Percentiles rank a stretch among this genome's conserved stretches.
These are phyloP conservation scores for Symbiodinium pilosum DNA, from an alignment of 73 alveolate species.

Conservation along the genomic window DNA sequence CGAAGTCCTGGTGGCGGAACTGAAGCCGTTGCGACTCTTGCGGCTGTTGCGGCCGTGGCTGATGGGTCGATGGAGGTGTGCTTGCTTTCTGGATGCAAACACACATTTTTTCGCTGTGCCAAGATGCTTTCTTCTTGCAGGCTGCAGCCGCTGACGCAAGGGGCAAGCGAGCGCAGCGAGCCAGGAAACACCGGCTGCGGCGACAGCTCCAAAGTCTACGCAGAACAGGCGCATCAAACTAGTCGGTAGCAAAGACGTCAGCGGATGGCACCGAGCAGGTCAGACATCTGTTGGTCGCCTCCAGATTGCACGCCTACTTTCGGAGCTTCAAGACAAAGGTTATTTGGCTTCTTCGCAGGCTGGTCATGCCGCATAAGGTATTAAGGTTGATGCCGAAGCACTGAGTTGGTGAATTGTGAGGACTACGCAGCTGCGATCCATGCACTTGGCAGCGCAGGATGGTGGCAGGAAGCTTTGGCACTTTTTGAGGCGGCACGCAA, in stretches of 20 bases:
- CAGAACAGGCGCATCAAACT: neutral
- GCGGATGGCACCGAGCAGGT: neutral
- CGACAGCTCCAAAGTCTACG: constrained; percentile 45
- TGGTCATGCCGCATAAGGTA: neutral
- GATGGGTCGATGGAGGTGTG: too few species aligned
- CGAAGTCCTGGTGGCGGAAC: too few species aligned
- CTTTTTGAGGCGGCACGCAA: constrained; percentile 3
- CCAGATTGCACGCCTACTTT: constrained; percentile 26
- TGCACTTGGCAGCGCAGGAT: constrained; percentile 28
- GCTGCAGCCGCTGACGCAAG: neutral
- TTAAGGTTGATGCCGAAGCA: neutral
- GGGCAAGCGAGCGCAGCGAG: neutral
- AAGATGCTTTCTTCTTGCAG: neutral
- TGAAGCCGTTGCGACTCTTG: too few species aligned
- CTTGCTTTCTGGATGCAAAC: too few species aligned
- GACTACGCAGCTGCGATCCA: constrained; percentile 41
- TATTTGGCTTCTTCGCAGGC: constrained; percentile 35
- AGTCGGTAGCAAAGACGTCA: neutral
- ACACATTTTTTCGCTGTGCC: neutral
- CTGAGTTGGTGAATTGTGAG: neutral
- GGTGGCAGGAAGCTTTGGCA: constrained; percentile 82
- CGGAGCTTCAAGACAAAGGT: constrained; percentile 11
- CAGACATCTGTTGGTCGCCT: neutral
- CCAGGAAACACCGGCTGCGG: constrained; percentile 38
- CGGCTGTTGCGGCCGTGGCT: too few species aligned